Base-by-base conservation (phyloP, 257 asterid genomes). In the Ocimum tenuiflorum region DNA sequence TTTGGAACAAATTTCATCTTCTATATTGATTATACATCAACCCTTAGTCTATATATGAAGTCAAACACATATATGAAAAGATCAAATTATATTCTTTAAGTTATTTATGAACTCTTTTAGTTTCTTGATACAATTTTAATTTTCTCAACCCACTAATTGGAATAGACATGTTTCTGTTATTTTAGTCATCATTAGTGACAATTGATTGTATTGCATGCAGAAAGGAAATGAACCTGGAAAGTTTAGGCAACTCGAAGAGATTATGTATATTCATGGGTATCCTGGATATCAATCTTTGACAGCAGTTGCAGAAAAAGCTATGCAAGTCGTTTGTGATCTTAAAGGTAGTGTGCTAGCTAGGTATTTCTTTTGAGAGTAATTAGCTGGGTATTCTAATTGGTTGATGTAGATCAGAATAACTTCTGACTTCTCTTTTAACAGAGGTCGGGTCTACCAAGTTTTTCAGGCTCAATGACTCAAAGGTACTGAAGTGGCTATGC, bases 161-260 rank as follows among this genome's bases (percentile, higher is more conserved):
- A 23, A 5, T 18, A 18, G 14, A 45, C 41, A 45, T 14, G 13
- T 23, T 8, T 10, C n/a, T 42, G 33, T 50, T 66, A 58, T 43
- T 14, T 14, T 42, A 19, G 12, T 54, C 68, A 69, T 69, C 60
- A 53, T 36, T 53, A 54, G 59, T 64, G 55, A 60, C 51, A 41
- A 18, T 42, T 38, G 1, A 20, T 50, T 52, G 46, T 64, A 67
- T 45, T 65, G 35, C 20, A 17, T 82, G 88, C 85, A 89, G 99
- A 90, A 86, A 80, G 86, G 83, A 29, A 72, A 80, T 55, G 96
- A 90, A 74, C 83, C 79, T 18, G 99, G 99, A 73, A 94, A 79
- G 82, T 94, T 94, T 76, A 85, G 97, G 89, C 96, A 88, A 75
- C 81, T 83, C 65, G 96, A 90, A 73, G 99, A 94, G 78, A 94